Conservation (phyloP, 2,329 filamentous ascomycete genomes). For the Geosmithia morbida region DNA sequence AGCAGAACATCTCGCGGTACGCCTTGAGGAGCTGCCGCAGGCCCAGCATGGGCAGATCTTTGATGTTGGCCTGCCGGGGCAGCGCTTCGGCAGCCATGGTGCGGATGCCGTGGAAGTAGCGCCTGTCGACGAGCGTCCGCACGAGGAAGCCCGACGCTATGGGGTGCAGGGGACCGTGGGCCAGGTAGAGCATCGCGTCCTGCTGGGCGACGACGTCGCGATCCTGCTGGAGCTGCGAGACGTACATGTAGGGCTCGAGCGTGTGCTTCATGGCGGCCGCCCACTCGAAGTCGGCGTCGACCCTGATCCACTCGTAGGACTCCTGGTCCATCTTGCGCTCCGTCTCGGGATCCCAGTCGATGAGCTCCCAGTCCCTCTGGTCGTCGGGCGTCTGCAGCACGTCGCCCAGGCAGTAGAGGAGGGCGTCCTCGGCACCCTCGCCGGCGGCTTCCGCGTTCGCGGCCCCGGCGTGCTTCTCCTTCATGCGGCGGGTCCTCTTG, state of each 20-base stretch:
- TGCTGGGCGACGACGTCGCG: constrained; percentile 85
- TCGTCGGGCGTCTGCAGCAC: constrained; percentile 76
- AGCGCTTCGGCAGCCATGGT: constrained; percentile 71
- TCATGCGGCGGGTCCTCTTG: constrained; percentile 73
- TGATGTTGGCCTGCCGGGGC: constrained; percentile 56
- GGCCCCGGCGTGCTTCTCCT: constrained; percentile 49
- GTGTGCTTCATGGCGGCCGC: constrained; percentile 68
- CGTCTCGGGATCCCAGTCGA: constrained; percentile 80
- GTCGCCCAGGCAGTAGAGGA: constrained; percentile 86
- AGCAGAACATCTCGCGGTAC: constrained; percentile 81
- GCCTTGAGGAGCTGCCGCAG: constrained; percentile 72
- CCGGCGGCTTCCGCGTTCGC: constrained; percentile 43
- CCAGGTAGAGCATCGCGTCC: constrained; percentile 63
- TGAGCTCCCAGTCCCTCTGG: constrained; percentile 66
- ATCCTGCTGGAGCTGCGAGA: constrained; percentile 94
- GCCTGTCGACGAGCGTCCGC: constrained; percentile 75
- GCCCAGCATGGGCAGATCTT: constrained; percentile 59
- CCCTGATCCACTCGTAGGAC: constrained; percentile 95
- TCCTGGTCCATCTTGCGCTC: constrained; percentile 89
- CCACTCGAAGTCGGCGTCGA: constrained; percentile 98
- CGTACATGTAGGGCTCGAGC: constrained; percentile 94
- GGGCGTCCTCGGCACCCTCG: constrained; percentile 58
- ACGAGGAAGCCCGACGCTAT: constrained; percentile 81
- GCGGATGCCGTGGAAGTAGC: constrained; percentile 90
- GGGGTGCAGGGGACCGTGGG: constrained; percentile 51